These are phyloP conservation scores for Aspergillus sparsus DNA, from an alignment of 495 filamentous ascomycete species.

Conservation along the genomic window DNA sequence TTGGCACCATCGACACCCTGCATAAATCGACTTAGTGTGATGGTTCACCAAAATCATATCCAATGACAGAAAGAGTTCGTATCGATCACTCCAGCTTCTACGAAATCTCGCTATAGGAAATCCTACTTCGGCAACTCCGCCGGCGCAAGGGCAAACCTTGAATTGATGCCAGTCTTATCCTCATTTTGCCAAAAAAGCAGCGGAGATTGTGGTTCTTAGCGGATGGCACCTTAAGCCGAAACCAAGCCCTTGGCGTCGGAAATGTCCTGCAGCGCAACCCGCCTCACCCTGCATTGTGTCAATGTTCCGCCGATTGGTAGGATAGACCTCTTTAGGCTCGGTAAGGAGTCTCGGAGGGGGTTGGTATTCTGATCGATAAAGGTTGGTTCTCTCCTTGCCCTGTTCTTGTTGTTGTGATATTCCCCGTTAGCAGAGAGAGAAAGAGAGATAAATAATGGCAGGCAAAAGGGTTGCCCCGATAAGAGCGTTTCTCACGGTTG, in stretches of 20 bases:
- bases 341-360: not conserved
- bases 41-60: no score
- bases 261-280: not conserved
- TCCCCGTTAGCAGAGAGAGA: not conserved
- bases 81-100: no score
- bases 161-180: not conserved
- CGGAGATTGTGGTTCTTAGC: not conserved
- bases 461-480: conserved; percentile 12
- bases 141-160: not conserved
- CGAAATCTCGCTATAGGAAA: no score
- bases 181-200: not conserved
- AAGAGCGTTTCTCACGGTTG: conserved; percentile 29
- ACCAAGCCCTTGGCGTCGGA: conserved; percentile 1
- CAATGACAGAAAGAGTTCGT: no score
- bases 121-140: not conserved
- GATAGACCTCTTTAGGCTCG: not conserved
- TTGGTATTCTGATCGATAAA: not conserved
- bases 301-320: not conserved
- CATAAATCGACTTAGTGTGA: no score
- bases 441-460: conserved; percentile 1
- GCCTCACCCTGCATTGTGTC: not conserved
- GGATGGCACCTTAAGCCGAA: not conserved
- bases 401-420: not conserved
- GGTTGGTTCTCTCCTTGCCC: not conserved
- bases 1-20: no score